Percentiles rank a stretch among this genome's conserved stretches.
These are phyloP conservation scores for Endothia cerciana DNA, from an alignment of 2,329 filamentous ascomycete genomes.

Conservation along the genomic window DNA sequence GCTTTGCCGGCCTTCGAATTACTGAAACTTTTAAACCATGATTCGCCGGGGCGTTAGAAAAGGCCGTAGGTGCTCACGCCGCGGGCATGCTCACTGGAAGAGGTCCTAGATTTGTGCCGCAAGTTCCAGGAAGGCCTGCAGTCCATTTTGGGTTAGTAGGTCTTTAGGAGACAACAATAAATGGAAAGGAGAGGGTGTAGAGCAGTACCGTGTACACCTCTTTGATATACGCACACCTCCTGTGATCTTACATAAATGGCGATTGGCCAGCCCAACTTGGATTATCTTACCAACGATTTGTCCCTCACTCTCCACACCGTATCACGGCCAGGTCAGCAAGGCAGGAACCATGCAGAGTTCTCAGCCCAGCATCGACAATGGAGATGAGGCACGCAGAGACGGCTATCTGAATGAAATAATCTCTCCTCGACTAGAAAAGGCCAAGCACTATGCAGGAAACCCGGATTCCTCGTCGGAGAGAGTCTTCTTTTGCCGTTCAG, in stretches of 20 bases:
- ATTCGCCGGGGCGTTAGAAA: background rate
- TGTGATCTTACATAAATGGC: conserved; percentile 10
- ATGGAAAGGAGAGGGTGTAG: background rate
- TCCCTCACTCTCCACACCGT: background rate
- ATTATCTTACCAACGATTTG: background rate
- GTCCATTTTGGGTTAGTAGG: background rate
- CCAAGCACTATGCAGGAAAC: background rate
- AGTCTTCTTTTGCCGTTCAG: conserved; percentile 23
- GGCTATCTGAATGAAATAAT: conserved; percentile 2
- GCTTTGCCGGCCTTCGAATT: background rate
- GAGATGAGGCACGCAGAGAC: conserved; percentile 8
- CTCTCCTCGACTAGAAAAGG: background rate
- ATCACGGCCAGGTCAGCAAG: background rate
- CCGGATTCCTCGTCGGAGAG: conserved; percentile 1
- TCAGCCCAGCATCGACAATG: background rate
- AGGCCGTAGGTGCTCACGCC: background rate
- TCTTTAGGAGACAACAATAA: background rate
- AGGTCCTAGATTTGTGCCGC: background rate
- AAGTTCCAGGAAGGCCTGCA: background rate
- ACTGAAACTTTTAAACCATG: background rate
- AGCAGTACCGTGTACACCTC: background rate
- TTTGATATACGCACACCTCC: background rate
- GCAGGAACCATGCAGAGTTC: background rate
- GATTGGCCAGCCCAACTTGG: background rate
- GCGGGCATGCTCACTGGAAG: background rate